Evolutionary conservation across 371 early-diverging fungal species (phyloP).

Genomic region (Mucor irregularis): DNA sequence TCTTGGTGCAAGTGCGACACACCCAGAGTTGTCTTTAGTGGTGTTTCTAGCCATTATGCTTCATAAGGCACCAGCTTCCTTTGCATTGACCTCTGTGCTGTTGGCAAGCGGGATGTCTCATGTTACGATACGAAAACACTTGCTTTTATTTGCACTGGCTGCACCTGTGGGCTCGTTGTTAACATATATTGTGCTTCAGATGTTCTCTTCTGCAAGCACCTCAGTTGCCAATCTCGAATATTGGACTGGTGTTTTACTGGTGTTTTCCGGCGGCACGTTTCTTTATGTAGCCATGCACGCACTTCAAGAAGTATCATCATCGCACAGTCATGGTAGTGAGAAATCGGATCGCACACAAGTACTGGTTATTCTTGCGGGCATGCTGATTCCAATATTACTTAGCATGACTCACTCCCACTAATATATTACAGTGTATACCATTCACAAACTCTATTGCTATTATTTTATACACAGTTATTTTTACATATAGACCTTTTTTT

Average conservation of each 20-base stretch:
- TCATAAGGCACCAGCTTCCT: conserved; percentile 95
- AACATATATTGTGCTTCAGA: conserved; percentile 62
- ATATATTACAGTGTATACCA: not conserved
- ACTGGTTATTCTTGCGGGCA: conserved; percentile 29
- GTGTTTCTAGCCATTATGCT: conserved; percentile 95
- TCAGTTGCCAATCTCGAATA: conserved; percentile 49
- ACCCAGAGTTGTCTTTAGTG: conserved; percentile 77
- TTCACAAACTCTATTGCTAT: not conserved
- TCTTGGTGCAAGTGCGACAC: conserved; percentile 75
- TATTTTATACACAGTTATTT: not conserved
- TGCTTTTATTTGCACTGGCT: conserved; percentile 77
- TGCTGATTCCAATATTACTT: conserved; percentile 36
- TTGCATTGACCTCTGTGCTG: conserved; percentile 85
- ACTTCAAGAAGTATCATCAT: conserved; percentile 29
- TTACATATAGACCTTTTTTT: not conserved
- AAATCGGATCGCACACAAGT: conserved; percentile 4
- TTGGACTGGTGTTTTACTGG: conserved; percentile 83
- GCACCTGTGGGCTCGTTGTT: conserved; percentile 85
- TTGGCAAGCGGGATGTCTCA: conserved; percentile 70
- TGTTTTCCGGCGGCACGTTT: conserved; percentile 90
- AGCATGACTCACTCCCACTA: conserved; percentile 34
- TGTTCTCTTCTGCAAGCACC: conserved; percentile 27
- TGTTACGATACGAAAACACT: conserved; percentile 68
- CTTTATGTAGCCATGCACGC: conserved; percentile 86
- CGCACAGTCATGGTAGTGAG: not conserved